Evolutionary conservation across 169 alveolate species (phyloP).

Genomic region (Theileria parva): DNA sequence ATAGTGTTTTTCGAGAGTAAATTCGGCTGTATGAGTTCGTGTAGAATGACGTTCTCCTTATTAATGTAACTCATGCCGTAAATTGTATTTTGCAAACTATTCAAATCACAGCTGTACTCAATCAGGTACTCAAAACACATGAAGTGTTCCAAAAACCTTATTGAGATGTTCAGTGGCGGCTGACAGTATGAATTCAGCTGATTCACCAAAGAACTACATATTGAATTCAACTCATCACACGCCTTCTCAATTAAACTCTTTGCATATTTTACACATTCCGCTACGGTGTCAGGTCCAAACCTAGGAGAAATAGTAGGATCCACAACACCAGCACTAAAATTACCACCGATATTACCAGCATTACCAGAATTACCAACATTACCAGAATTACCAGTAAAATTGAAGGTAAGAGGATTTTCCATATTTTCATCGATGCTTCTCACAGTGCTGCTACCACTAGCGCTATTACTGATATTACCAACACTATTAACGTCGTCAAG

Average conservation of each 20-base stretch:
- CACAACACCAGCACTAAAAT: neutral
- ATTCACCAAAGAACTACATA: constrained; percentile 48
- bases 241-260: constrained; percentile 19
- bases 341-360: too few relatives aligned
- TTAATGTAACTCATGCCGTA: constrained; percentile 41
- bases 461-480: neutral
- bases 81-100: constrained; percentile 22
- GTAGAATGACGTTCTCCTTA: constrained; percentile 47
- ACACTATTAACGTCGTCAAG: neutral
- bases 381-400: too few relatives aligned
- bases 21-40: constrained; percentile 59
- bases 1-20: constrained; percentile 28
- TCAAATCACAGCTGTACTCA: constrained; percentile 40
- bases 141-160: constrained; percentile 51
- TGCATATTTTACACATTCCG: constrained; percentile 49
- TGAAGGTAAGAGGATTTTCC: too few relatives aligned
- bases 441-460: neutral
- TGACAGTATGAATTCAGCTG: constrained; percentile 33
- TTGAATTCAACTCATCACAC: constrained; percentile 33
- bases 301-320: neutral
- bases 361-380: too few relatives aligned
- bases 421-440: neutral
- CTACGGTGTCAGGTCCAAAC: constrained; percentile 10
- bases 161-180: constrained; percentile 48
- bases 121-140: constrained; percentile 51